Evolutionary conservation across 495 filamentous ascomycete genomes (phyloP).

Genomic region (Tuber indicum): DNA sequence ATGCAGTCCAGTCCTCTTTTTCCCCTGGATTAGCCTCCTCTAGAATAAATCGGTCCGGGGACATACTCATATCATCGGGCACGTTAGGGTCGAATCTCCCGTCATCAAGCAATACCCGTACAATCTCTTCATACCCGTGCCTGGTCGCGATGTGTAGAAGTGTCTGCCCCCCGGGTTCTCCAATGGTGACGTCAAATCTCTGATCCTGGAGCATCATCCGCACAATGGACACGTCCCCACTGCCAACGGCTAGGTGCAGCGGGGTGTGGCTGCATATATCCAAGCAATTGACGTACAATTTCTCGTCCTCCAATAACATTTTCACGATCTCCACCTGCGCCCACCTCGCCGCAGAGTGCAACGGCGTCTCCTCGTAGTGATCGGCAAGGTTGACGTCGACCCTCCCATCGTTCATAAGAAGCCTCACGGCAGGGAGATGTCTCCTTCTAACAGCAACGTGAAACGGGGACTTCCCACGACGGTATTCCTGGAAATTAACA

Average conservation of each 20-base stretch:
- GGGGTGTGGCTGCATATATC: background rate
- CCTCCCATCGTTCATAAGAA: background rate
- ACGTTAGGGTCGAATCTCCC: background rate
- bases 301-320: conserved; percentile 1
- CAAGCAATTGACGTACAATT: background rate
- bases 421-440: background rate
- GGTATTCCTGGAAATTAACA: background rate
- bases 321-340: conserved; percentile 5
- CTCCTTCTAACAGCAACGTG: background rate
- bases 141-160: background rate
- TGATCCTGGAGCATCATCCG: background rate
- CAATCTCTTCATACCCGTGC: background rate
- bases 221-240: background rate
- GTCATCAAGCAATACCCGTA: background rate
- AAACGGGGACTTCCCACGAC: background rate
- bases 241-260: background rate
- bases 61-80: background rate
- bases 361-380: conserved; percentile 3
- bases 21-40: background rate
- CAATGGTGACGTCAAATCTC: background rate
- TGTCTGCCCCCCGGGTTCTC: background rate
- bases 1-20: background rate
- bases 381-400: background rate
- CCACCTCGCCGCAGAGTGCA: conserved; percentile 14
- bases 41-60: background rate